Percentiles rank a stretch among this genome's conserved stretches.
Evolutionary conservation across 495 filamentous ascomycete species (phyloP).

Genomic region (Xylaria telfairii): DNA sequence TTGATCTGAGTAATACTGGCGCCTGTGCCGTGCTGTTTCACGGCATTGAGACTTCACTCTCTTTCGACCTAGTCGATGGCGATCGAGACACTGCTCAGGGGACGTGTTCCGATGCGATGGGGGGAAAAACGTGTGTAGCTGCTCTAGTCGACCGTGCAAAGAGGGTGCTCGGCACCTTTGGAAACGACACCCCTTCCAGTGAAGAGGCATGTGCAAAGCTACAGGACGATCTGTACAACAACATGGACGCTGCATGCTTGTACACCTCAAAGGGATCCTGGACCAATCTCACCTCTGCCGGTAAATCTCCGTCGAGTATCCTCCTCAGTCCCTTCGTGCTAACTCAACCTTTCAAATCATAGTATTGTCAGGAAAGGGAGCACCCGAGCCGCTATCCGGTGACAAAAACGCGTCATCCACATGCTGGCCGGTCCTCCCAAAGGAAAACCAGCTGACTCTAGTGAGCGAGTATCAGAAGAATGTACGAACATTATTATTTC

Average conservation of each 20-base stretch:
- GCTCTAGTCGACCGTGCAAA: slow-evolving; percentile 26
- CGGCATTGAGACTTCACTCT: slow-evolving; percentile 14
- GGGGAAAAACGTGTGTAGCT: slow-evolving; percentile 24
- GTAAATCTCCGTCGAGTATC: slow-evolving; percentile 21
- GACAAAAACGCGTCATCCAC: slow-evolving; percentile 30
- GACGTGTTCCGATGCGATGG: slow-evolving; percentile 34
- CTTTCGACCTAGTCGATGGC: background rate
- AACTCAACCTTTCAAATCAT: background rate
- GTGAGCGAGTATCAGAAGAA: slow-evolving; percentile 22
- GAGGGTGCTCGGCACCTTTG: slow-evolving; percentile 7
- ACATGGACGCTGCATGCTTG: slow-evolving; percentile 23
- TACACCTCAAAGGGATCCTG: slow-evolving; percentile 20
- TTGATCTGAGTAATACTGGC: slow-evolving; percentile 22
- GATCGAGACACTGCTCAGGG: slow-evolving; percentile 21
- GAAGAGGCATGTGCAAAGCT: slow-evolving; percentile 25
- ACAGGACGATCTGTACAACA: slow-evolving; percentile 22
- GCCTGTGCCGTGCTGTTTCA: slow-evolving; percentile 32
- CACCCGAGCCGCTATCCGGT: slow-evolving; percentile 18
- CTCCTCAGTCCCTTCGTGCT: slow-evolving; percentile 11
- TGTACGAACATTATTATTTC: slow-evolving; percentile 18
- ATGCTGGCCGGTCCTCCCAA: slow-evolving; percentile 38
- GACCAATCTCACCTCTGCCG: slow-evolving; percentile 27
- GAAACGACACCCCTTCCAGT: background rate
- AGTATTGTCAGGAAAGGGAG: slow-evolving; percentile 30
- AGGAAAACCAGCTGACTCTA: slow-evolving; percentile 31